Base-by-base conservation (phyloP, 495 filamentous ascomycete species). In the Viridothelium virens region DNA sequence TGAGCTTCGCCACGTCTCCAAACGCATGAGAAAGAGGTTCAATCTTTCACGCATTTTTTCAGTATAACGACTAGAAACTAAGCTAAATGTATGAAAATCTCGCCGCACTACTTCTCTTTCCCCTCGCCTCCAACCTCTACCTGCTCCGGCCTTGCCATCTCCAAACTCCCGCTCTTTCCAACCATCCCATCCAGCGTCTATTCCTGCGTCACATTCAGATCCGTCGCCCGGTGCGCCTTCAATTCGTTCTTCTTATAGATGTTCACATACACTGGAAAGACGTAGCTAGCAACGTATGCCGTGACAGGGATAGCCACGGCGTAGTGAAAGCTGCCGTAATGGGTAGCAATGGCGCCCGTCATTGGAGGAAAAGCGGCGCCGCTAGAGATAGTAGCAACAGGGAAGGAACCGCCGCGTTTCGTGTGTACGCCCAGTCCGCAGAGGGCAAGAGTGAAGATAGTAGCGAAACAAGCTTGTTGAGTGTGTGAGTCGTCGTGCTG, bases 281-380 rank as follows among this genome's bases (percentile, higher is more conserved):
- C 37, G 16, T 34, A 64, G 33, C 37, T 46, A 31, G 37, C 38
- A 2, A 64, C 39, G 38, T 64, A 64, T 16, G 31, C 37, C 4
- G 63, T 38, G 12, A 48, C 44, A 18, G 63, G 63, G 33, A 64
- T 64, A 12, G 37, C 63, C 39, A 64, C 48, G 44, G 63, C 63
- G 18, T 18, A 16, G 44, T 64, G 63, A 33, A 64, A 64, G 2
- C 48, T 48, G 41, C 64, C 64, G 16, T 38, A 44, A 7, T 38
- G 4, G 2, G 47, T 59, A 14, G 65, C 65, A 4, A 59, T 59
- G 38, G 53, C 46, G 25, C 65, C 65, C 9, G 65, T 63, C 31
- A 65, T 63, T 12, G 59, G 31, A n/a, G 65, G 65, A 44, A 67
- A 48, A 10, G 56, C 50, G 14, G 61, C 65, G 14, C 65, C 65